Evolutionary conservation across 73 alveolate genomes (phyloP).

Genomic region (Tetrahymena elliotti): DNA sequence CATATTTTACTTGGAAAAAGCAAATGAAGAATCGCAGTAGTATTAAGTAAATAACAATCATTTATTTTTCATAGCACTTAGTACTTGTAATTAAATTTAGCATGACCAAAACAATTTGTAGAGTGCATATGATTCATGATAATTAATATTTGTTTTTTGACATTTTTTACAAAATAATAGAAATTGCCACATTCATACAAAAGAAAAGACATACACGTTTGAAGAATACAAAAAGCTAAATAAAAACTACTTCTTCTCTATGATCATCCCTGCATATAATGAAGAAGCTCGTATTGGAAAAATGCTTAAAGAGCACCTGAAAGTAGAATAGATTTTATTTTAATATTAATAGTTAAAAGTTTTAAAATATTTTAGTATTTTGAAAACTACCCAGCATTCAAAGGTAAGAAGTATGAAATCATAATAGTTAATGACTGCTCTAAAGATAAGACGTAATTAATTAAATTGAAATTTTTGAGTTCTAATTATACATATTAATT

Average conservation of each 20-base stretch:
- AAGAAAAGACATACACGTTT: conserved; percentile 4
- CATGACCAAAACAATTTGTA: neutral
- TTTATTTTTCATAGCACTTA: neutral
- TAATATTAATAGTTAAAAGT: conserved; percentile 1
- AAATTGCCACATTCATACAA: neutral
- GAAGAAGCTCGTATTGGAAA: conserved; percentile 68
- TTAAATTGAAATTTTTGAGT: conserved; percentile 18
- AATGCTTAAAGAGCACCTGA: conserved; percentile 61
- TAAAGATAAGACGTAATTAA: conserved; percentile 62
- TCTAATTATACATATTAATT: neutral
- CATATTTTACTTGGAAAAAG: conserved; percentile 38
- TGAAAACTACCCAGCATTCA: neutral
- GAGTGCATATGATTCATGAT: neutral
- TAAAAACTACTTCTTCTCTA: conserved; percentile 40
- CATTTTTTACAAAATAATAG: neutral
- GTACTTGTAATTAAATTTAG: too few relatives aligned
- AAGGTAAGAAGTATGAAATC: conserved; percentile 55
- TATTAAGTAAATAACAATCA: neutral
- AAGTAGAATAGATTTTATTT: neutral
- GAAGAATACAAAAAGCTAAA: conserved; percentile 4
- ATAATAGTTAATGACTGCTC: conserved; percentile 84
- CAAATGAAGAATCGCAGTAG: neutral
- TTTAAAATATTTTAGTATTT: conserved; percentile 7
- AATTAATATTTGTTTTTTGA: neutral
- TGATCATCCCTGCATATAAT: conserved; percentile 82